Conservation (phyloP, 352 stramenopile genomes). For the Phytophthora melonis region DNA sequence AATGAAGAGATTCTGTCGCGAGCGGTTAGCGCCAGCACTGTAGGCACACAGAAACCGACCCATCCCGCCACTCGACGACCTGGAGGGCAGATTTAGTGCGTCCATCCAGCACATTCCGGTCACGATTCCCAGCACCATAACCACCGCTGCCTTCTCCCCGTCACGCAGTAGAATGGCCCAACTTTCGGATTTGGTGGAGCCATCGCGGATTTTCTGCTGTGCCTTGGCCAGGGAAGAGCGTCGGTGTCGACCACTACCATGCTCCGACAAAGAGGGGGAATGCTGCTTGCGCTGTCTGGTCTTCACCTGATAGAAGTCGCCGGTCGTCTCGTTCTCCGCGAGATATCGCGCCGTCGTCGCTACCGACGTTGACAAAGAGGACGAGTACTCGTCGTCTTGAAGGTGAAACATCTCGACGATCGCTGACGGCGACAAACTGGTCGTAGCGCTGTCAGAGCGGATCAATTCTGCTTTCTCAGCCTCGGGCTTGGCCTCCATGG, state of each 20-base stretch:
- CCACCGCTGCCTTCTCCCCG: constrained; percentile 48
- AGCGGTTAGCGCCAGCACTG: constrained; percentile 60
- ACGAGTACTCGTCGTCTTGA: constrained; percentile 19
- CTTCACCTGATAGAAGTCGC: constrained; percentile 66
- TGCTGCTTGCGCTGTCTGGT: constrained; percentile 22
- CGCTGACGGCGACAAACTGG: constrained; percentile 23
- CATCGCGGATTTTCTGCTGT: constrained; percentile 16
- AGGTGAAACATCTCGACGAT: constrained; percentile 43
- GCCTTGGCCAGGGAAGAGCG: constrained; percentile 22
- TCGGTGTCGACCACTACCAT: background rate
- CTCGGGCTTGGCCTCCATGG: background rate
- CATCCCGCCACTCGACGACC: constrained; percentile 5
- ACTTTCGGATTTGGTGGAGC: constrained; percentile 13
- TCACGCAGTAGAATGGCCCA: constrained; percentile 35
- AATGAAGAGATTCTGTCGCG: constrained; percentile 68
- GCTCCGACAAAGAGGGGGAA: background rate
- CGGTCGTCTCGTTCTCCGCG: constrained; percentile 67
- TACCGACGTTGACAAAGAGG: background rate
- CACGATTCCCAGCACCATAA: constrained; percentile 63
- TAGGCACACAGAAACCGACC: constrained; percentile 61
- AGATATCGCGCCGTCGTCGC: constrained; percentile 38
- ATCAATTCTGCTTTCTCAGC: constrained; percentile 3
- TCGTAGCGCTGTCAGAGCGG: constrained; percentile 18
- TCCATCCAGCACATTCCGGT: constrained; percentile 77
- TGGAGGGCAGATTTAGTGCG: constrained; percentile 54